A percentile compares a stretch with the other conserved stretches of the same genome.
Conservation (phyloP, 441 rosid genomes). For the Gossypium davidsonii region DNA sequence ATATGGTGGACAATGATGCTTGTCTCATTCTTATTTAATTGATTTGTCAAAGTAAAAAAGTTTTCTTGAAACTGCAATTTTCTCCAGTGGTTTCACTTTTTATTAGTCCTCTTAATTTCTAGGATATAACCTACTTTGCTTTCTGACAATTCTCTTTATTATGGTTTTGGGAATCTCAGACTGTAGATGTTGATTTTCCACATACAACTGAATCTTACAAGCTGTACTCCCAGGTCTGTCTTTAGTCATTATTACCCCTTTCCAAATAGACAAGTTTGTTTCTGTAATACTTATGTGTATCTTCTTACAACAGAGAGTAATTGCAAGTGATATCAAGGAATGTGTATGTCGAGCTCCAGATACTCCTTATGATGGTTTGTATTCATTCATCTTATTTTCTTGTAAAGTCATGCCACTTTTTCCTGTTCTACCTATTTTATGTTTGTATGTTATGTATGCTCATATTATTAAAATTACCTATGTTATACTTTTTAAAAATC, state of each 20-base stretch:
- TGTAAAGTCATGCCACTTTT: not conserved
- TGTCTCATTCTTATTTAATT: not conserved
- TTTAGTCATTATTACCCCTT: slow-evolving; percentile 15
- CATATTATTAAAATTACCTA: not conserved
- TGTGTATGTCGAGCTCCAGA: slow-evolving; percentile 96
- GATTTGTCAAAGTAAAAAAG: not conserved
- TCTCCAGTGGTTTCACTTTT: not conserved
- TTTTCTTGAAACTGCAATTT: slow-evolving; percentile 1
- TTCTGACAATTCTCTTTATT: slow-evolving; percentile 3
- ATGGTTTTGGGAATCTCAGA: slow-evolving; percentile 36
- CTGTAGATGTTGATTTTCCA: slow-evolving; percentile 72
- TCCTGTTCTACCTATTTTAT: not conserved
- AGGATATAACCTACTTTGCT: not conserved
- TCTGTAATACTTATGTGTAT: slow-evolving; percentile 11
- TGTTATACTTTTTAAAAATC: not conserved
- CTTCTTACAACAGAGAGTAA: slow-evolving; percentile 61
- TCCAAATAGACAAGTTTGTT: slow-evolving; percentile 8
- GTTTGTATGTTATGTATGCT: not conserved
- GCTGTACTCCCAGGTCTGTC: slow-evolving; percentile 77
- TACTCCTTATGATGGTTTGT: slow-evolving; percentile 91
- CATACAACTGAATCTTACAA: slow-evolving; percentile 90
- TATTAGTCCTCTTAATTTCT: not conserved
- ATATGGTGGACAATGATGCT: not conserved
- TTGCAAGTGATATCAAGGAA: slow-evolving; percentile 97
- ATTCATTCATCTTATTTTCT: slow-evolving; percentile 10